phyloP scores from a whole-genome alignment of 148 eudicot species.

The Vaccinium corymbosum region DNA sequence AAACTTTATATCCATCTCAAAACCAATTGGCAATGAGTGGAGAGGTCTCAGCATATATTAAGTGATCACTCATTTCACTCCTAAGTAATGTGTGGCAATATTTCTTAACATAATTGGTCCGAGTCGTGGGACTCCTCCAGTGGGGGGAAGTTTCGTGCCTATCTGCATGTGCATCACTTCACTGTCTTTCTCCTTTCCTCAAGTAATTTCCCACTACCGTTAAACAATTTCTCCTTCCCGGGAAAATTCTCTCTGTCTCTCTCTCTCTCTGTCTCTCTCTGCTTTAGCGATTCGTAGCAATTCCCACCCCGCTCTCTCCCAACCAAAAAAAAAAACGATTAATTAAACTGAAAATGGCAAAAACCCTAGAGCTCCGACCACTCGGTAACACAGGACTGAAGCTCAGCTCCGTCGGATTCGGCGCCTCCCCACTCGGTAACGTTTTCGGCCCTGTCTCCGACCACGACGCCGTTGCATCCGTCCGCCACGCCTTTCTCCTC shows the following conservation, averaged over 20 bases:
- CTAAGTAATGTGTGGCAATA: too few species aligned
- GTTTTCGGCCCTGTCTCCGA: constrained; percentile 81
- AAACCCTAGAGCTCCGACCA: constrained; percentile 53
- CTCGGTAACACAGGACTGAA: constrained; percentile 86
- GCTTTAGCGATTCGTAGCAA: too few species aligned
- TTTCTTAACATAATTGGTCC: too few species aligned
- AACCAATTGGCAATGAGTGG: too few species aligned
- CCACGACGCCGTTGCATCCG: constrained; percentile 64
- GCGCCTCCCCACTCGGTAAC: constrained; percentile 94
- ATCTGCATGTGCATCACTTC: too few species aligned
- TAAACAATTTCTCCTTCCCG: background rate
- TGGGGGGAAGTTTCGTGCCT: too few species aligned
- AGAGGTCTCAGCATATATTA: too few species aligned
- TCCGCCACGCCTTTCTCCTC: constrained; percentile 53
- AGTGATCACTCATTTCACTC: too few species aligned
- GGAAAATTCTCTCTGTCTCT: background rate
- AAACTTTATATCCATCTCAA: too few species aligned
- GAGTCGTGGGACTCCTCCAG: too few species aligned
- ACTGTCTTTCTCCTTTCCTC: background rate
- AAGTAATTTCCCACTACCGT: background rate
- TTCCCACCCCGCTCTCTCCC: background rate
- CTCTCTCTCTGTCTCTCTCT: background rate
- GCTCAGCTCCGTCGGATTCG: constrained; percentile 83
- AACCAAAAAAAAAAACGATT: background rate
- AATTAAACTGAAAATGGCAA: background rate